Conservation (phyloP, 1,284 basidiomycete species). For the Apiotrichum montevideense region DNA sequence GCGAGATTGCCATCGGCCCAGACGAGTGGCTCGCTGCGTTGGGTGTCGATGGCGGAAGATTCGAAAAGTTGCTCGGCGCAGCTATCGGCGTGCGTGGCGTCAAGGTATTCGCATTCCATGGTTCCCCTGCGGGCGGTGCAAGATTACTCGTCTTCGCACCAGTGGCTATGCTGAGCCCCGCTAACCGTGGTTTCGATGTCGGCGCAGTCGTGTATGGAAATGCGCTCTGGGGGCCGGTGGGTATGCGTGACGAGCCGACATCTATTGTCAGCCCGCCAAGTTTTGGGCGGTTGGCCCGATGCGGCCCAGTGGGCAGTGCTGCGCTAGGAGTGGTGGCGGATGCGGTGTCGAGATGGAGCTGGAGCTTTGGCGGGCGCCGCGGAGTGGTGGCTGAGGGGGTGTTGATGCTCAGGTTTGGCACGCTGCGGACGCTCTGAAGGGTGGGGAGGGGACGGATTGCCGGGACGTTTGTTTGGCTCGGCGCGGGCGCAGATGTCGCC, state of each 20-base stretch:
- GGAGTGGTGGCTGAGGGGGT: neutral
- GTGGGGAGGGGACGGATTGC: slow-evolving; percentile 19
- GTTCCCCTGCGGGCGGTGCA: neutral
- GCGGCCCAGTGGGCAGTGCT: neutral
- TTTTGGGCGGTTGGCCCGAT: neutral
- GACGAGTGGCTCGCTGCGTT: slow-evolving; percentile 39
- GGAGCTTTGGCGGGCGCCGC: slow-evolving; percentile 34
- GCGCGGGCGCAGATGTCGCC: slow-evolving; percentile 3
- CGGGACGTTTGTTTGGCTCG: slow-evolving; percentile 5
- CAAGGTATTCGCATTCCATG: neutral
- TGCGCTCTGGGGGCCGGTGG: slow-evolving; percentile 6
- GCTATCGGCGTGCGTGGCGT: slow-evolving; percentile 47
- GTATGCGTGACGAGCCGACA: slow-evolving; percentile 10
- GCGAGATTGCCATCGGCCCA: neutral
- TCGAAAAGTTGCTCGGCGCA: slow-evolving; percentile 27
- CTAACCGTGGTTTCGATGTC: neutral
- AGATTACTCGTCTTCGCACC: neutral
- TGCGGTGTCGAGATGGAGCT: slow-evolving; percentile 28
- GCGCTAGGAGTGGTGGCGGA: neutral
- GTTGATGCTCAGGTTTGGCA: slow-evolving; percentile 26
- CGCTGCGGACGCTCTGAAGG: slow-evolving; percentile 17
- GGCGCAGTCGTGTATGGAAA: neutral
- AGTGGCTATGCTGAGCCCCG: neutral
- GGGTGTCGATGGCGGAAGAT: slow-evolving; percentile 51
- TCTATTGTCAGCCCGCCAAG: slow-evolving; percentile 9